Conservation (phyloP, 306 rosid species). For the Cicer chorassanicum region DNA sequence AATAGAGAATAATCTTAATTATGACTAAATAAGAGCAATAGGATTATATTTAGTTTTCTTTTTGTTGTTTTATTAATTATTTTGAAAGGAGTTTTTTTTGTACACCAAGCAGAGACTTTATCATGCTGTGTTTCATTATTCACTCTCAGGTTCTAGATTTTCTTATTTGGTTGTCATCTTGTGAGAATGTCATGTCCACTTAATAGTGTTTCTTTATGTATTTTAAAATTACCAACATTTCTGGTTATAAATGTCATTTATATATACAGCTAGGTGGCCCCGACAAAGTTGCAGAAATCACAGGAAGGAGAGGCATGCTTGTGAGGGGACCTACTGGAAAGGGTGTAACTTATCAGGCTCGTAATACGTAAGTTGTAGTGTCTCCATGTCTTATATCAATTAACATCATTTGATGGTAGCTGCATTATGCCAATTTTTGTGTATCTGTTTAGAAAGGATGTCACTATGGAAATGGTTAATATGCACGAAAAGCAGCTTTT, state of each 20-base stretch:
- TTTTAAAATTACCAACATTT: slow-evolving; percentile 13
- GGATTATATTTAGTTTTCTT: slow-evolving; percentile 13
- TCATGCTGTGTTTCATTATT: slow-evolving; percentile 6
- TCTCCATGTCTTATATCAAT: slow-evolving; percentile 14
- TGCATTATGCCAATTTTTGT: slow-evolving; percentile 37
- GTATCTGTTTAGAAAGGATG: slow-evolving; percentile 73
- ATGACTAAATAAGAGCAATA: not conserved
- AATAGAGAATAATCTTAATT: not conserved
- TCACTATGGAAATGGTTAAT: slow-evolving; percentile 98
- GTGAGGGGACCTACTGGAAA: slow-evolving; percentile 91
- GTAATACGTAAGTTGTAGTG: slow-evolving; percentile 82
- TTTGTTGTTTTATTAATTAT: not conserved
- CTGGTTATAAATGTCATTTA: slow-evolving; percentile 32
- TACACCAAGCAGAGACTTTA: slow-evolving; percentile 2
- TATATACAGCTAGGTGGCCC: slow-evolving; percentile 90
- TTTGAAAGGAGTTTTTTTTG: not conserved
- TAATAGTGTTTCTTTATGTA: not conserved
- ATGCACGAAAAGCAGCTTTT: slow-evolving; percentile 98
- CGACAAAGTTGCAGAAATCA: slow-evolving; percentile 93
- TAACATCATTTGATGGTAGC: slow-evolving; percentile 16
- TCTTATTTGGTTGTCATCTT: slow-evolving; percentile 13
- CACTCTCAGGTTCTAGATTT: slow-evolving; percentile 22
- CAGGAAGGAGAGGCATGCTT: slow-evolving; percentile 99
- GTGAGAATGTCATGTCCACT: not conserved
- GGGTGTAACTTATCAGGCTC: slow-evolving; percentile 97